Evolutionary conservation across 1,284 basidiomycete genomes (phyloP).

Genomic region (Puccinia brachypodii): DNA sequence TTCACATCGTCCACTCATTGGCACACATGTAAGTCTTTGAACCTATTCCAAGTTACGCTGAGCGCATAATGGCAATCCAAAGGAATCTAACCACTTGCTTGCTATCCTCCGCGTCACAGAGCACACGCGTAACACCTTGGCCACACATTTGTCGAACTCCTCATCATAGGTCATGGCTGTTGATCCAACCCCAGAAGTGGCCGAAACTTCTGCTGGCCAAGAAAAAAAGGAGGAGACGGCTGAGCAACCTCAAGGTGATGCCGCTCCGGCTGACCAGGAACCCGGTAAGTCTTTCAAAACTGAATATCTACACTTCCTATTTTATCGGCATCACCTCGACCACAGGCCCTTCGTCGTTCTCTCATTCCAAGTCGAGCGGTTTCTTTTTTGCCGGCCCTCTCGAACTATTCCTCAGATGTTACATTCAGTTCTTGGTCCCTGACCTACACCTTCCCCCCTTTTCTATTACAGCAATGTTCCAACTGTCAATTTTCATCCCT

Average conservation of each 20-base stretch:
- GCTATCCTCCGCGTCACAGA: neutral
- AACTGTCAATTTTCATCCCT: conserved; percentile 45
- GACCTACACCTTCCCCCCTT: neutral
- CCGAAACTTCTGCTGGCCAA: neutral
- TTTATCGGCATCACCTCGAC: neutral
- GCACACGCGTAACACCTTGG: neutral
- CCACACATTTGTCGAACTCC: neutral
- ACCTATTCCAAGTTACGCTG: neutral
- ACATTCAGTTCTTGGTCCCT: neutral
- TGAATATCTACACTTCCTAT: neutral
- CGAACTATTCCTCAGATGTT: neutral
- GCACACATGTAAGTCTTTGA: neutral
- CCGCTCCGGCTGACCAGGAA: neutral
- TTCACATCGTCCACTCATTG: neutral
- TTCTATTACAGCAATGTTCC: conserved; percentile 21
- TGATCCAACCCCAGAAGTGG: neutral
- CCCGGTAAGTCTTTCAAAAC: conserved; percentile 9
- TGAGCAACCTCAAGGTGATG: neutral
- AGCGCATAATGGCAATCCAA: neutral
- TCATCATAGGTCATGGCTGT: neutral
- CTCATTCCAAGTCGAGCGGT: neutral
- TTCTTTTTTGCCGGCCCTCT: neutral
- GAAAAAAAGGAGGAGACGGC: neutral
- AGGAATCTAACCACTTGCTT: neutral
- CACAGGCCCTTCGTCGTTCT: neutral